phyloP scores from a whole-genome alignment of 345 rosid genomes.

The Eucalyptus cloeziana region DNA sequence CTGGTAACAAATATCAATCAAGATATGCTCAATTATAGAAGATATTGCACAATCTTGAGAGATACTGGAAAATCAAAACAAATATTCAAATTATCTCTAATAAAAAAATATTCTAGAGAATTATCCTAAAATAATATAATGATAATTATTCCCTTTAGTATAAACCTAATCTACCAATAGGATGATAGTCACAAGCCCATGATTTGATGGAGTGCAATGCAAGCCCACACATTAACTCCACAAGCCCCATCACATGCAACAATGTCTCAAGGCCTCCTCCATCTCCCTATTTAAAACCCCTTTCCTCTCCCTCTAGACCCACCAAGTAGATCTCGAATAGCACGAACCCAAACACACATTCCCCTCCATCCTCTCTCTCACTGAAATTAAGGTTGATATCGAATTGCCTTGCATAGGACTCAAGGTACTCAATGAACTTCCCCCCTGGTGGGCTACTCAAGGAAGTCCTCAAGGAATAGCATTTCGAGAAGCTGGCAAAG shows the following conservation, averaged over 20 bases:
- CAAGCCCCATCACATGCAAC: neutral
- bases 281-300: neutral
- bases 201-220: neutral
- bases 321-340: neutral
- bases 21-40: too few species aligned
- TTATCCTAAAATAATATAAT: too few species aligned
- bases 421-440: conserved; percentile 30
- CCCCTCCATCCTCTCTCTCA: too few species aligned
- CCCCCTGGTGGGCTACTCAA: conserved; percentile 18
- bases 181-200: neutral
- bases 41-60: too few species aligned
- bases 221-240: neutral
- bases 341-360: too few species aligned
- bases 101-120: too few species aligned
- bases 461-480: conserved; percentile 25
- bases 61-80: too few species aligned
- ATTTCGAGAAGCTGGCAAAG: conserved; percentile 30
- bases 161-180: too few species aligned
- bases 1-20: too few species aligned
- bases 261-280: neutral
- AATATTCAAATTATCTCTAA: too few species aligned
- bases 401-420: conserved; percentile 19
- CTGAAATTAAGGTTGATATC: neutral
- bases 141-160: too few species aligned
- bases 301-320: neutral